These are phyloP conservation scores for Penicillium sp. DNA, from an alignment of 2,329 filamentous ascomycete species.

Conservation along the genomic window DNA sequence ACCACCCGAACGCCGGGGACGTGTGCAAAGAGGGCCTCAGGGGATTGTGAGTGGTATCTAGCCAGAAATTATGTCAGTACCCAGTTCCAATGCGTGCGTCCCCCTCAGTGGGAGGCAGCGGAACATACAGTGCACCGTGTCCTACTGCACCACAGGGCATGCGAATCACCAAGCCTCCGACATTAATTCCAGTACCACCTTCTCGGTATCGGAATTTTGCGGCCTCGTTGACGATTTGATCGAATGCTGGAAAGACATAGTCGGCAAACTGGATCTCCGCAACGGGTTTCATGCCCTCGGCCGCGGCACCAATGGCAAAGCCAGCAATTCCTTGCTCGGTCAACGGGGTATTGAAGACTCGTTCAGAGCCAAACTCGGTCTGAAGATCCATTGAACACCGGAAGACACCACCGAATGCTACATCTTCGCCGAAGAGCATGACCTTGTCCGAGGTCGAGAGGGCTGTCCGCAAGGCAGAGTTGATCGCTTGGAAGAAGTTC, in stretches of 20 bases:
- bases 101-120: too few species aligned
- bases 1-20: conserved; percentile 83
- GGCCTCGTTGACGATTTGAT: conserved; percentile 91
- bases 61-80: neutral
- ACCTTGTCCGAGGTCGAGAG: conserved; percentile 82
- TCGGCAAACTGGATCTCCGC: conserved; percentile 97
- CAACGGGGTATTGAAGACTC: conserved; percentile 95
- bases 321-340: conserved; percentile 94
- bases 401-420: conserved; percentile 96
- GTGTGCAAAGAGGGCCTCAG: conserved; percentile 85
- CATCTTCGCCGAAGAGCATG: conserved; percentile 92
- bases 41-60: conserved; percentile 81
- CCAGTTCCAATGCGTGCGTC: neutral
- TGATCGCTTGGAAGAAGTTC: conserved; percentile 94
- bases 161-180: conserved; percentile 78
- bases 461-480: conserved; percentile 81
- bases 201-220: conserved; percentile 83
- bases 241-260: conserved; percentile 90
- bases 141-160: conserved; percentile 92
- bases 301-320: conserved; percentile 86
- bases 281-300: conserved; percentile 87
- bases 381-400: conserved; percentile 89
- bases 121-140: conserved; percentile 70
- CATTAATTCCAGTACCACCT: conserved; percentile 64
- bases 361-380: conserved; percentile 79